Base-by-base conservation (phyloP, 371 early-diverging fungal genomes). In the Coemansia sp. region DNA sequence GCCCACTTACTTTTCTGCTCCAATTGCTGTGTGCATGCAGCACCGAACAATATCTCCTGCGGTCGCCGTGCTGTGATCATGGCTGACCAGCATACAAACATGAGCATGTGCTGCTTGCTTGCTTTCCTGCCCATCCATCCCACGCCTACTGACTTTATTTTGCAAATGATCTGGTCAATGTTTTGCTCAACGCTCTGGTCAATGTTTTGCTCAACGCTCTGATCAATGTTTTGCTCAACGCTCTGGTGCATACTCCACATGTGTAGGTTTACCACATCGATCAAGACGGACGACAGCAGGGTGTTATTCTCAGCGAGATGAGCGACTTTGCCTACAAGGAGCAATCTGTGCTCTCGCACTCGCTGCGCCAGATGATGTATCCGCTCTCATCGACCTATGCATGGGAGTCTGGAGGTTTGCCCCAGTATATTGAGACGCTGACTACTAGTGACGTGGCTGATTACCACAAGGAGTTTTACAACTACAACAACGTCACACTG, bases 291-390 rank as follows among this genome's bases (percentile, higher is more conserved):
- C 84, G 85, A 51, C 84, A 88, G 52, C 85, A 88, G 58, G 93
- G 93, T 13, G 93, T 92, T 5, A 91, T 93, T 29, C 91, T 85
- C 60, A 89, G 90, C 79, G 93, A 93, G 70, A 93, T 93, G 93
- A 88, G 88, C 5, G 89, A 90, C 63, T 81, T 78, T 3, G 91
- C 91, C 64, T 71, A 86, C 73, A 80, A 87, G 55, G 86, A 89
- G 65, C 63, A 80, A 51, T 76, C 78, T 21, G 66, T 89, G 53
- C 82, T 86, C 46, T 85, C 84, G 46, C 71, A 84, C 41, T 72
- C 76, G 26, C 64, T 89, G 51, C 83, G 87, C 11, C 67, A 82
- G 58, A 58, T 79, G 61, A 69, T 90, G 8, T 91, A 87, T 63
- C 78, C 81, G 11, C 65, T 72, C 21, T 61, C 83, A 6, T 83